Conservation (phyloP, 306 rosid species). For the Citrullus colocynthis region DNA sequence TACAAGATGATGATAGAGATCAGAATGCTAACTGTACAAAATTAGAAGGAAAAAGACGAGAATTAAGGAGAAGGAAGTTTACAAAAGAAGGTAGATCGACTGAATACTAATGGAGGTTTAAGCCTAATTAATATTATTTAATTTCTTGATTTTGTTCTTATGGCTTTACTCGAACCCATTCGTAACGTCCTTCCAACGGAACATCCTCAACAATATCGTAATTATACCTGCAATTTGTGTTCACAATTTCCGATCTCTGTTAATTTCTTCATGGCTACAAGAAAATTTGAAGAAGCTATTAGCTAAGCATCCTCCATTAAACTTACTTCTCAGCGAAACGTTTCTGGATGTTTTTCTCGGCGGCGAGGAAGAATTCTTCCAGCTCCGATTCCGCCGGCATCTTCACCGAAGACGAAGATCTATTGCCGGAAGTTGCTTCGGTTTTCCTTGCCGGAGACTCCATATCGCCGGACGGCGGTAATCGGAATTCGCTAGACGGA, state of each 20-base stretch:
- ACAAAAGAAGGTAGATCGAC: not conserved
- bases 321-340: constrained; percentile 48
- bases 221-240: constrained; percentile 49
- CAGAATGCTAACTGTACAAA: not conserved
- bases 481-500: constrained; percentile 27
- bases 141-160: constrained; percentile 10
- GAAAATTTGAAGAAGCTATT: not conserved
- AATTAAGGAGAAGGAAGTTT: not conserved
- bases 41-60: not conserved
- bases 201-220: constrained; percentile 58
- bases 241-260: not conserved
- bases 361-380: constrained; percentile 61
- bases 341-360: constrained; percentile 55
- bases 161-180: constrained; percentile 72
- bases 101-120: constrained; percentile 19
- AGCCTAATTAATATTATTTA: not conserved
- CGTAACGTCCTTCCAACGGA: constrained; percentile 81
- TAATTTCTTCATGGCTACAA: not conserved
- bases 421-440: constrained; percentile 27
- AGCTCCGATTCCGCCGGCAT: constrained; percentile 57
- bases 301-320: not conserved
- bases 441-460: constrained; percentile 20
- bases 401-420: constrained; percentile 16
- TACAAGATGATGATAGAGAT: not conserved
- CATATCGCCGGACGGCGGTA: constrained; percentile 24